phyloP scores from a whole-genome alignment of 2,329 filamentous ascomycete genomes.

The Pyricularia grisea region DNA sequence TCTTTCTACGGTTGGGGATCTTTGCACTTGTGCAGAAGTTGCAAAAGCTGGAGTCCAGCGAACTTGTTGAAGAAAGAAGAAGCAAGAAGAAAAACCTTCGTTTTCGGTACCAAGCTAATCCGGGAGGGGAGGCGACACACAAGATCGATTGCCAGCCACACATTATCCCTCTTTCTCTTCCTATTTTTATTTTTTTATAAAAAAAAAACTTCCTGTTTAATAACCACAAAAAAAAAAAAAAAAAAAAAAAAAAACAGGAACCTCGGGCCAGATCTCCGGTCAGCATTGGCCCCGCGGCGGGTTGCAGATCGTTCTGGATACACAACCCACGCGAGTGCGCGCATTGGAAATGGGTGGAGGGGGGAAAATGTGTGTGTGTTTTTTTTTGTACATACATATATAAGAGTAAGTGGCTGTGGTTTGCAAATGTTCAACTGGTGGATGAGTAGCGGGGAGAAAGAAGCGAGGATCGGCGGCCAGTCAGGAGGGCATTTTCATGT shows the following conservation, averaged over 20 bases:
- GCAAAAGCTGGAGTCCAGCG: not conserved
- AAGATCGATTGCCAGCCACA: not conserved
- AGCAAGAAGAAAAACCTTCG: not conserved
- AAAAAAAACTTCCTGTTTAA: no score
- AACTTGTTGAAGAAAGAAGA: not conserved
- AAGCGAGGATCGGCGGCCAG: not conserved
- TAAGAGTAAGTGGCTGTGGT: not conserved
- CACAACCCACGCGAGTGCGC: not conserved
- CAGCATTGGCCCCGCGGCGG: not conserved
- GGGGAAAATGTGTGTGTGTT: not conserved
- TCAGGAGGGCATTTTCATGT: not conserved
- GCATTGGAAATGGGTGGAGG: not conserved
- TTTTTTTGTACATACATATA: no score
- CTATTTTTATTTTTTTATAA: no score
- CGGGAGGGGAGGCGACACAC: not conserved
- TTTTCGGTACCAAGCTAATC: not conserved
- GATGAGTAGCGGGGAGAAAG: not conserved
- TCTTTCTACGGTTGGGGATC: not conserved
- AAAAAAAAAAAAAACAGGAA: not conserved
- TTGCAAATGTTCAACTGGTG: not conserved
- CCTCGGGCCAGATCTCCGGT: not conserved
- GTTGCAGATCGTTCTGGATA: not conserved
- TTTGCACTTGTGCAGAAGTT: not conserved
- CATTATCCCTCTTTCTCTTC: not conserved
- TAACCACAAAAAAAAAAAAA: no score